Conservation (phyloP, 805 yeast species). For the Spathaspora girioi region DNA sequence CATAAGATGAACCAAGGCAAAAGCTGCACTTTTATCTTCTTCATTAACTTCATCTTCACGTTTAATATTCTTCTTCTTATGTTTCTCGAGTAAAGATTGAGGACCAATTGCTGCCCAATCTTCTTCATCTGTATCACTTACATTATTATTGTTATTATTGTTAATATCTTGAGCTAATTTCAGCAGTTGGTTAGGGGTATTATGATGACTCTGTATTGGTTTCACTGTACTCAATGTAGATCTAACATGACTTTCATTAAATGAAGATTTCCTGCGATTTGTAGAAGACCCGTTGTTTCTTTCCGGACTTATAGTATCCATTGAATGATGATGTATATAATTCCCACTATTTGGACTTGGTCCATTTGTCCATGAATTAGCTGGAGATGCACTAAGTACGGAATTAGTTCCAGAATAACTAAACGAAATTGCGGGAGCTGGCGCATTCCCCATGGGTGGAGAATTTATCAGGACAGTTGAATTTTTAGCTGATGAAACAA, state of each 20-base stretch:
- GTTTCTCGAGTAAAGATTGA: constrained; percentile 46
- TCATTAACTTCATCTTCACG: constrained; percentile 12
- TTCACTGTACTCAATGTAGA: constrained; percentile 16
- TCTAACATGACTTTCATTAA: constrained; percentile 36
- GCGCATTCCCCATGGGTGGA: constrained; percentile 18
- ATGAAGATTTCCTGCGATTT: constrained; percentile 34
- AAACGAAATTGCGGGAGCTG: constrained; percentile 10
- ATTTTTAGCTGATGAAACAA: constrained; percentile 36
- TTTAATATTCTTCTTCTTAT: neutral
- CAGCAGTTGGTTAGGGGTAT: constrained; percentile 12
- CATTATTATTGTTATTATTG: neutral
- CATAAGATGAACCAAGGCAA: constrained; percentile 62
- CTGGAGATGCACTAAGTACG: constrained; percentile 15
- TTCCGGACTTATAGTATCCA: neutral
- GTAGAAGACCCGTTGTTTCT: constrained; percentile 5
- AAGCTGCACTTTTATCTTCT: constrained; percentile 54
- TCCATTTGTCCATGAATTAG: constrained; percentile 15
- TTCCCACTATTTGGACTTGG: constrained; percentile 1
- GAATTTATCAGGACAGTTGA: constrained; percentile 31
- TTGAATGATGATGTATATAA: constrained; percentile 3
- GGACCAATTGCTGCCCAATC: constrained; percentile 95
- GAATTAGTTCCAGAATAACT: constrained; percentile 8
- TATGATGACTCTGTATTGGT: neutral
- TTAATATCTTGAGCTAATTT: constrained; percentile 23
- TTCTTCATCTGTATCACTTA: constrained; percentile 85